Conservation (phyloP, 768 basidiomycete genomes). For the Termitomyces sp. region DNA sequence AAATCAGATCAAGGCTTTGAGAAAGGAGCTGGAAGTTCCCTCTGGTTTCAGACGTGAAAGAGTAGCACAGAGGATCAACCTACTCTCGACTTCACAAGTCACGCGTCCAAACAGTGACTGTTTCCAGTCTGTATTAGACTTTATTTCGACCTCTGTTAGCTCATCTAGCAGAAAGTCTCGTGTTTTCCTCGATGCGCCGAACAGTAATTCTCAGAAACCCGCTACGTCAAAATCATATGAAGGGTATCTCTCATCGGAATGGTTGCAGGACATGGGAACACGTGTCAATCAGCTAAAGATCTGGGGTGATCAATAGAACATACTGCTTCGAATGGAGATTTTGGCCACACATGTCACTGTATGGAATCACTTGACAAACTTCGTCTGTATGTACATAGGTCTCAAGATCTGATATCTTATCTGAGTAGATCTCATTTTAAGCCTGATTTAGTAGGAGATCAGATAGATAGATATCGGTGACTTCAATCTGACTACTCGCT, state of each 20-base stretch:
- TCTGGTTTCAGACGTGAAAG: constrained; percentile 1
- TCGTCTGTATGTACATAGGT: not conserved
- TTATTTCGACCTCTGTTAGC: constrained; percentile 2
- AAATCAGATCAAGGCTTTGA: constrained; percentile 53
- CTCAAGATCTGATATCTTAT: not conserved
- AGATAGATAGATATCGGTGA: not conserved
- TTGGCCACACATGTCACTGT: no score
- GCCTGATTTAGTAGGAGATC: constrained; percentile 6
- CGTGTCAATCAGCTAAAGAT: constrained; percentile 1
- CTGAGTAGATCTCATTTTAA: constrained; percentile 10
- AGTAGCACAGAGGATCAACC: not conserved
- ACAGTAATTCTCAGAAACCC: not conserved
- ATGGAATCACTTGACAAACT: not conserved
- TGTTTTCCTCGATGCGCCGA: constrained; percentile 1
- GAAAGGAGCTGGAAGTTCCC: constrained; percentile 58
- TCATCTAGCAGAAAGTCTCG: constrained; percentile 4
- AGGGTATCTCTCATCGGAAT: not conserved
- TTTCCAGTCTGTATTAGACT: constrained; percentile 12
- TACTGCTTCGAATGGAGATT: not conserved
- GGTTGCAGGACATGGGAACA: not conserved
- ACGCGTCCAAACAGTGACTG: constrained; percentile 8
- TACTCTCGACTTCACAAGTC: not conserved
- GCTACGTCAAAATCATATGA: not conserved
- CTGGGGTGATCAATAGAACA: not conserved
- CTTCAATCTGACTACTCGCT: not conserved